These are phyloP conservation scores for Salix dunnii DNA, from an alignment of 345 rosid genomes.

Conservation along the genomic window DNA sequence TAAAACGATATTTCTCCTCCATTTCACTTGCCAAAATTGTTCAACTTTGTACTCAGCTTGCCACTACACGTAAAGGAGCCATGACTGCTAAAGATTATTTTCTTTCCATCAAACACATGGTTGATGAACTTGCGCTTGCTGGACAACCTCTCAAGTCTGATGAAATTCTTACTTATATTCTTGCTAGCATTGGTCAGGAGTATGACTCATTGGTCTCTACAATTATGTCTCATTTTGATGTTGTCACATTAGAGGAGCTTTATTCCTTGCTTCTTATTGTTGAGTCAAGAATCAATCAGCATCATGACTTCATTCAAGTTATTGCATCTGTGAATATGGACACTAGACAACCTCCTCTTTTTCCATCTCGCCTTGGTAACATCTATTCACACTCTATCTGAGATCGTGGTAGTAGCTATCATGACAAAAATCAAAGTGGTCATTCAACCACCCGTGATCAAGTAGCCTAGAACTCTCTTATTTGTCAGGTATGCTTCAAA, in stretches of 20 bases:
- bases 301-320: too few relatives aligned
- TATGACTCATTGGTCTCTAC: background rate
- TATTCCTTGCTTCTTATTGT: background rate
- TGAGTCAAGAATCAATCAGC: too few relatives aligned
- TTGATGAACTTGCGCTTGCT: background rate
- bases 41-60: too few relatives aligned
- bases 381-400: too few relatives aligned
- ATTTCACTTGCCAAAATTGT: too few relatives aligned
- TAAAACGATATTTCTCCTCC: too few relatives aligned
- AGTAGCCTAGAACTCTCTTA: too few relatives aligned
- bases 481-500: background rate
- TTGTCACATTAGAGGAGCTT: background rate
- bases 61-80: background rate
- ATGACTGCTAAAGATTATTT: background rate
- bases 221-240: background rate
- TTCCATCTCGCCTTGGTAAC: background rate
- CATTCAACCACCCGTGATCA: too few relatives aligned
- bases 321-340: accelerated
- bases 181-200: background rate
- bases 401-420: too few relatives aligned
- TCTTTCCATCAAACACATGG: background rate
- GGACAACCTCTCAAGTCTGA: background rate
- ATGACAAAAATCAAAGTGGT: too few relatives aligned
- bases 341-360: background rate
- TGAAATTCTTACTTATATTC: background rate